Base-by-base conservation (phyloP, 164 flowering plant genomes). In the Hamamelis virginiana region DNA sequence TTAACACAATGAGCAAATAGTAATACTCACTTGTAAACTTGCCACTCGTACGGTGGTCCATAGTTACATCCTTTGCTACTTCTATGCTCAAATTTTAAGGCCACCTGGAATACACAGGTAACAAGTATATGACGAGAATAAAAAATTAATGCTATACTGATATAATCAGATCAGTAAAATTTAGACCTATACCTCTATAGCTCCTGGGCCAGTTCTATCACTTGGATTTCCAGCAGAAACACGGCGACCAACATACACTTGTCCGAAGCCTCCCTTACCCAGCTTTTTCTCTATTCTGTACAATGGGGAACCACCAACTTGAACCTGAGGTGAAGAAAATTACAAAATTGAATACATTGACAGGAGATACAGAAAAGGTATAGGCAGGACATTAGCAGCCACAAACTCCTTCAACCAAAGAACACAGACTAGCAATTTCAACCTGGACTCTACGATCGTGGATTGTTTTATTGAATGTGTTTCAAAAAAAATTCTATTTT, bases 31-130 rank as follows among this genome's bases (percentile, higher is more conserved):
- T 64, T 78, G 81, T 86, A 86, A 47, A 88, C 92, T 74, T 80
- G 82, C 92, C 92, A 88, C 74, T 88, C 92, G 67, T 70, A 66
- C 33, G 92, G 92, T 9, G 92, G 90, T 38, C 90, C 90, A 74
- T 78, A 75, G 26, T 70, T 80, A 70, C 92, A 88, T 43, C 92
- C 92, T 74, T 88, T 86, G 65, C 92, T 86, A 72, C 71, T 86
- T 70, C 81, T 74, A 72, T 84, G 90, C 72, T 88, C 92, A 70
- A 88, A 83, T 76, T 88, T 88, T 65, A 88, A 60, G 9, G 92
- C 92, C 72, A 88, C 90, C 91, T 87, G 62, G 19, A 51, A 67
- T 19, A 8, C 45, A 59, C 23, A 59, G 18, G 21, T 51, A 12
- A 61, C 0, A 43, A 45, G n/a, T 0, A 23, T 9, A 55, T 51